Conservation (phyloP, 2,329 filamentous ascomycete species). For the Trichoderma atrobrunneum region DNA sequence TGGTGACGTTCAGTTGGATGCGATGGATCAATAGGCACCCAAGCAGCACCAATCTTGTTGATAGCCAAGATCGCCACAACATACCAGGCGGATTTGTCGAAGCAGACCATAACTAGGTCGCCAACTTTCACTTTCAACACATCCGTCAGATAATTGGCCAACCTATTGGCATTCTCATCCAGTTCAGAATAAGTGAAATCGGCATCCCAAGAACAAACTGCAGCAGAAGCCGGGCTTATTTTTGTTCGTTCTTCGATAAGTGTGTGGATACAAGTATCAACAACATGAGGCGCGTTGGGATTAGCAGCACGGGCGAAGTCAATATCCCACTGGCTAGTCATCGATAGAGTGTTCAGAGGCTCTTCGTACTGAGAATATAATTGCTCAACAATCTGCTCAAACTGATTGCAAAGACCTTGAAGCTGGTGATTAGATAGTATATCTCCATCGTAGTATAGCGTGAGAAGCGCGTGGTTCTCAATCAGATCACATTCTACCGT, state of each 20-base stretch:
- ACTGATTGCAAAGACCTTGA: neutral
- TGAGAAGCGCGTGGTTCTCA: neutral
- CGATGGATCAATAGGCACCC: conserved; percentile 4
- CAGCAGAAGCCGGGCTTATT: neutral
- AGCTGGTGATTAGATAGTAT: neutral
- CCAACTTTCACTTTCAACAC: conserved; percentile 23
- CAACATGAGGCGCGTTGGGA: neutral
- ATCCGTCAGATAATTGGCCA: neutral
- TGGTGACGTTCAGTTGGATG: neutral
- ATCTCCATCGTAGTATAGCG: neutral
- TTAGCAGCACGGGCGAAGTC: neutral
- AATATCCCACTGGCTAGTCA: neutral
- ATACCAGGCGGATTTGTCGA: conserved; percentile 24
- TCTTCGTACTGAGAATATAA: neutral
- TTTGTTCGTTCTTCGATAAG: conserved; percentile 8
- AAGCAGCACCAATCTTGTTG: conserved; percentile 27
- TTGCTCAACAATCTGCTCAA: neutral
- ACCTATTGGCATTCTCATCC: neutral
- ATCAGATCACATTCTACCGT: neutral
- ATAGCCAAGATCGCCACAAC: conserved; percentile 27
- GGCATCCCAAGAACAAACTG: conserved; percentile 24
- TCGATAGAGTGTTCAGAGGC: neutral
- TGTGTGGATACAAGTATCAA: conserved; percentile 14
- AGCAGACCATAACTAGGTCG: conserved; percentile 21
- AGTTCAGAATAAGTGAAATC: conserved; percentile 22